phyloP scores from a whole-genome alignment of 139 green algal species.

The Nannochloris sp. region DNA sequence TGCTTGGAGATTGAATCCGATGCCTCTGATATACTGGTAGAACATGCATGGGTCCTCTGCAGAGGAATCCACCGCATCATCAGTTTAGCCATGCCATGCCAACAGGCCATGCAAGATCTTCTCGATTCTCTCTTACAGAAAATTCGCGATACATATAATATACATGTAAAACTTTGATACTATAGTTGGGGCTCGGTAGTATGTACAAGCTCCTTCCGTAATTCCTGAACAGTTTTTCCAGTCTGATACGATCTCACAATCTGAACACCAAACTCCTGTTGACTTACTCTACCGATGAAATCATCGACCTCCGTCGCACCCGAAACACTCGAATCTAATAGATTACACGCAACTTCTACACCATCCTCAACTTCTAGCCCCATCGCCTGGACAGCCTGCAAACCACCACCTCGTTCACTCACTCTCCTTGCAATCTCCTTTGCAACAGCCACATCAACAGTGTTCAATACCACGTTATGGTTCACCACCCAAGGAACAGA shows the following conservation, averaged over 20 bases:
- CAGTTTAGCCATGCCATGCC: no score
- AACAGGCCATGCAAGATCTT: no score
- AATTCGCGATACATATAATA: constrained; percentile 1
- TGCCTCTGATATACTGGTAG: no score
- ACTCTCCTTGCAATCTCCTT: constrained; percentile 42
- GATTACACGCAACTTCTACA: constrained; percentile 72
- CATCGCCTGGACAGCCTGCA: constrained; percentile 62
- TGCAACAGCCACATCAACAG: constrained; percentile 26
- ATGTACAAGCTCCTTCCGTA: constrained; percentile 3
- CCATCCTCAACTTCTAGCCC: constrained; percentile 46
- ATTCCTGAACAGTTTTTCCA: constrained; percentile 13
- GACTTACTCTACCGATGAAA: constrained; percentile 14
- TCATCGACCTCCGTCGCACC: constrained; percentile 11
- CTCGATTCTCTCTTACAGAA: background rate
- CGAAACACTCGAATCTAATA: constrained; percentile 35
- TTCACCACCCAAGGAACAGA: constrained; percentile 67
- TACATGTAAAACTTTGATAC: background rate
- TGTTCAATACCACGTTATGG: constrained; percentile 61
- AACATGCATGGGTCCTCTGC: no score
- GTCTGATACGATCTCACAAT: constrained; percentile 22
- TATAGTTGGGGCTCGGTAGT: background rate
- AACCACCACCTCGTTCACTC: constrained; percentile 56
- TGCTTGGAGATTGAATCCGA: no score
- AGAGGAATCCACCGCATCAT: no score
- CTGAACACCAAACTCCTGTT: constrained; percentile 2